Base-by-base conservation (phyloP, 495 filamentous ascomycete species). In the Xylaria venustula region DNA sequence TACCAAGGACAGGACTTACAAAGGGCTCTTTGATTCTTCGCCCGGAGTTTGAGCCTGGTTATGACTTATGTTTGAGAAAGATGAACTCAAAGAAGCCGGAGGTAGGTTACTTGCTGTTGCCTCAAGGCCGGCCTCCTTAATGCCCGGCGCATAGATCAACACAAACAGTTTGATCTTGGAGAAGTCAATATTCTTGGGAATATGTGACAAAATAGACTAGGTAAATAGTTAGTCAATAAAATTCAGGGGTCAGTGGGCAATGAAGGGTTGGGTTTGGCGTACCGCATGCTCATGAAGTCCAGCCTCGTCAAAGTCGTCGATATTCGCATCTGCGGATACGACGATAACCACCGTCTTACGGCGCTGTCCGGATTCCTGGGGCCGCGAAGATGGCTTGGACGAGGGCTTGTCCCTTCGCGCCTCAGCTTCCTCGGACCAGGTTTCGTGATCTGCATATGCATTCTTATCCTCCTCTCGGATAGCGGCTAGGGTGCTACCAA, bases 201-300 rank as follows among this genome's bases (percentile, higher is more conserved):
- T 87, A 72, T 96, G 90, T 15, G 90, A 94, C 30, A 97, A 84
- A 64, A 97, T 88, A 25, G 92, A 94, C 91, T 97, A 64, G 8
- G 5, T 14, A 7, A 28, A 32, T 37, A 6, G 60, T 70, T 63
- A 73, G 73, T 37, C 28, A 22, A 26, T 37, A 34, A 20, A 26
- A n/a, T 17, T 51, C 42, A 17, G 4, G 25, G 40, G 47, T 37
- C 15, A 7, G 19, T 28, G 40, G 17, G 19, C 19, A 22, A 20
- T 14, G 26, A 12, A 46, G 26, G 25, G 20, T 2, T 53, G n/a
- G 19, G 19, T 7, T 26, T 37, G 41, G 77, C 90, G 73, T 83
- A 96, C 92, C 53, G 91, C 91, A 74, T 94, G 90, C 65, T 94
- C 90, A 56, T 84, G 81, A 74, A 85, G 82, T 12, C 72, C 78